Percentiles rank a stretch among this genome's conserved stretches.
phyloP scores from a whole-genome alignment of 495 filamentous ascomycete species.

The Neurospora cerealis region DNA sequence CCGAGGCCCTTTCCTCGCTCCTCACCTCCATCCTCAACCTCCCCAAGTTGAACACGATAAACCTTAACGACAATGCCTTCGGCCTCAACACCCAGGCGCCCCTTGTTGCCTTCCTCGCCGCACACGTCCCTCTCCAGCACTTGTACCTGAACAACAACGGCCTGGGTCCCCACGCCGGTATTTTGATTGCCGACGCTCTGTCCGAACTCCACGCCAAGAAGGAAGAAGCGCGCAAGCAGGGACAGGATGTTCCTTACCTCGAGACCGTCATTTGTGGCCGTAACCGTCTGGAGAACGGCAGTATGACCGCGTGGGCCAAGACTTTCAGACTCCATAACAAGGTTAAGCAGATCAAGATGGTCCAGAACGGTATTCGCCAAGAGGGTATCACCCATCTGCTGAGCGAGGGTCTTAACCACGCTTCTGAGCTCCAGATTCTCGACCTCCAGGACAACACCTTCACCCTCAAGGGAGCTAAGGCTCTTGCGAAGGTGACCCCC shows the following conservation, averaged over 20 bases:
- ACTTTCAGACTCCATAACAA: constrained; percentile 70
- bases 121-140: constrained; percentile 78
- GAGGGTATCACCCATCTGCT: constrained; percentile 78
- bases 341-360: constrained; percentile 87
- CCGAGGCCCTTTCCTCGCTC: constrained; percentile 73
- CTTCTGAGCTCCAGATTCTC: constrained; percentile 54
- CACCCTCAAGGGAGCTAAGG: constrained; percentile 67
- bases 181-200: constrained; percentile 73
- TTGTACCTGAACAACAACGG: constrained; percentile 97
- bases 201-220: constrained; percentile 68
- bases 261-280: constrained; percentile 94
- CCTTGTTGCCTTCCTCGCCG: constrained; percentile 74
- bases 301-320: constrained; percentile 89
- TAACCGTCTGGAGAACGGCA: constrained; percentile 89
- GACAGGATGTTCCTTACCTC: constrained; percentile 62
- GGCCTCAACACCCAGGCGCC: constrained; percentile 83
- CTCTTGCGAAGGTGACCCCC: constrained; percentile 61
- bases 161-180: constrained; percentile 83
- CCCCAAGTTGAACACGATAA: constrained; percentile 75
- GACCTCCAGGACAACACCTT: constrained; percentile 99
- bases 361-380: constrained; percentile 93
- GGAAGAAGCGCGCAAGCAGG: constrained; percentile 55
- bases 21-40: constrained; percentile 78
- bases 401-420: constrained; percentile 61
- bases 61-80: constrained; percentile 96